Conservation (phyloP, 1,284 basidiomycete species). For the Moniliella sp. region DNA sequence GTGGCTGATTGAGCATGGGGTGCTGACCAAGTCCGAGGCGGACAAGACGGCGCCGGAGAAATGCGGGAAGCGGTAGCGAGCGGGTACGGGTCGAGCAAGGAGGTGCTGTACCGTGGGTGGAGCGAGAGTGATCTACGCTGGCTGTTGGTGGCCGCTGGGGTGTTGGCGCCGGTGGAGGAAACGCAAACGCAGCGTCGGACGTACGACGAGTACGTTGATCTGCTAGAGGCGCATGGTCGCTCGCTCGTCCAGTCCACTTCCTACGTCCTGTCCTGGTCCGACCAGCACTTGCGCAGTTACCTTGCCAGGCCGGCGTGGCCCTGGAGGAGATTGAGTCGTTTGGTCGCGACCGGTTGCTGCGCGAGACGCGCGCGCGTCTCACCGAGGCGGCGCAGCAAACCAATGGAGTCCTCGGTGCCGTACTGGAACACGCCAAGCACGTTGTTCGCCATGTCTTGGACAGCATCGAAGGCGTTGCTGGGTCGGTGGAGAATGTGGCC, state of each 20-base stretch:
- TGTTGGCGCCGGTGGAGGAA: slow-evolving; percentile 16
- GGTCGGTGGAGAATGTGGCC: slow-evolving; percentile 19
- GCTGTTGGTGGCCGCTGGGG: slow-evolving; percentile 14
- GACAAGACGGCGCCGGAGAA: slow-evolving; percentile 19
- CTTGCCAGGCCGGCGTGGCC: slow-evolving; percentile 16
- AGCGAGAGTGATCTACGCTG: slow-evolving; percentile 9
- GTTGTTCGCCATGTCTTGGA: slow-evolving; percentile 18
- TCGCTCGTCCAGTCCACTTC: slow-evolving; percentile 9
- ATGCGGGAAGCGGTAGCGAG: slow-evolving; percentile 9
- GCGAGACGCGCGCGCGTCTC: slow-evolving; percentile 25
- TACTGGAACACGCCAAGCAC: slow-evolving; percentile 19
- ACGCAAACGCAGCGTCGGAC: slow-evolving; percentile 16
- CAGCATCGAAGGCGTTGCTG: slow-evolving; percentile 17
- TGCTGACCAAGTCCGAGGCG: slow-evolving; percentile 20
- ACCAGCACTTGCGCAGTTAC: slow-evolving; percentile 20
- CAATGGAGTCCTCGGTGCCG: neutral
- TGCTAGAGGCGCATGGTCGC: slow-evolving; percentile 4
- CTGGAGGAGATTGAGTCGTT: slow-evolving; percentile 12
- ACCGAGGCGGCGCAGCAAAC: slow-evolving; percentile 18
- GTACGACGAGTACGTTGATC: slow-evolving; percentile 20
- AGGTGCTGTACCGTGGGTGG: slow-evolving; percentile 19
- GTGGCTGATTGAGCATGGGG: slow-evolving; percentile 20
- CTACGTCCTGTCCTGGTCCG: slow-evolving; percentile 25
- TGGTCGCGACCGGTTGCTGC: slow-evolving; percentile 22
- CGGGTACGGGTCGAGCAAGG: slow-evolving; percentile 13